These are phyloP conservation scores for Diaporthe sp. DNA, from an alignment of 2,329 filamentous ascomycete species.

Conservation along the genomic window DNA sequence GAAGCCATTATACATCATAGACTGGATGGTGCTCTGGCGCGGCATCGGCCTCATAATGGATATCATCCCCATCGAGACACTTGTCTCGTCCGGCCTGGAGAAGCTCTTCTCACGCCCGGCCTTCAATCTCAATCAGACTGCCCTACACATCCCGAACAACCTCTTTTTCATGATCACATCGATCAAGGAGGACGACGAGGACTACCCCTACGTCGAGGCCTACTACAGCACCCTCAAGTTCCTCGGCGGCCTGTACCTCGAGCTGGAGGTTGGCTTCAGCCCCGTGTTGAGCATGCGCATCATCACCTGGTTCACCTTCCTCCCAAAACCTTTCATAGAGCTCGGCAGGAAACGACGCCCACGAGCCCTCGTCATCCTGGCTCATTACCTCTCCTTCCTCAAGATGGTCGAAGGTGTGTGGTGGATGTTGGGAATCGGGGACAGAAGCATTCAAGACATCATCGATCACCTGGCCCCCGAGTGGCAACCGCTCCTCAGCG, in stretches of 20 bases:
- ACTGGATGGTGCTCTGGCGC: conserved; percentile 70
- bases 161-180: conserved; percentile 65
- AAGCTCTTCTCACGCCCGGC: conserved; percentile 64
- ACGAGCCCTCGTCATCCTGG: conserved; percentile 65
- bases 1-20: conserved; percentile 64
- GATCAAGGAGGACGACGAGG: conserved; percentile 58
- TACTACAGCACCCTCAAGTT: conserved; percentile 64
- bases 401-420: conserved; percentile 59
- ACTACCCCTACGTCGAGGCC: conserved; percentile 54
- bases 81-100: conserved; percentile 59
- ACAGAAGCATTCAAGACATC: conserved; percentile 63
- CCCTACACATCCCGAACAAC: conserved; percentile 60
- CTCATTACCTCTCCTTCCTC: conserved; percentile 66
- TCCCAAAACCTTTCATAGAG: conserved; percentile 60
- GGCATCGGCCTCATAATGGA: conserved; percentile 66
- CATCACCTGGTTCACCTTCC: conserved; percentile 67
- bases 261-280: conserved; percentile 61
- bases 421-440: conserved; percentile 64
- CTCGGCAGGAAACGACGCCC: conserved; percentile 58
- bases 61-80: conserved; percentile 50
- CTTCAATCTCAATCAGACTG: conserved; percentile 60
- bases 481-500: conserved; percentile 58
- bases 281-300: conserved; percentile 63
- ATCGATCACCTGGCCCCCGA: conserved; percentile 54
- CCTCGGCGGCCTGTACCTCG: conserved; percentile 66